Evolutionary conservation across 2,329 filamentous ascomycete species (phyloP).

Genomic region (Colletotrichum truncatum): DNA sequence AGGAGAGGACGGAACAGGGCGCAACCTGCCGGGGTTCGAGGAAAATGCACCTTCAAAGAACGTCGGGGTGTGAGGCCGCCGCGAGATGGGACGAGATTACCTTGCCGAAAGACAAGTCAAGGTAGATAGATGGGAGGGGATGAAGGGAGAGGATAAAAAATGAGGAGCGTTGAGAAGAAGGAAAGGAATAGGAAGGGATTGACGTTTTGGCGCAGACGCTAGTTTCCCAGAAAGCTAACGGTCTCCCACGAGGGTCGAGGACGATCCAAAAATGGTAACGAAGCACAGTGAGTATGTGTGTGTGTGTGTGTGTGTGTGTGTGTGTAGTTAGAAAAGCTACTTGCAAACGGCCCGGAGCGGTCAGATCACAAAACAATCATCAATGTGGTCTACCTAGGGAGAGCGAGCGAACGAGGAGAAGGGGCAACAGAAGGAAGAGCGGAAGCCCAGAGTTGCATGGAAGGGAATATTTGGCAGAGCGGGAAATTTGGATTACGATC

Average conservation of each 20-base stretch:
- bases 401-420: slow-evolving; percentile 4
- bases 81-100: slow-evolving; percentile 11
- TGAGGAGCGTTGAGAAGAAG: slow-evolving; percentile 2
- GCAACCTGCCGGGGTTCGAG: slow-evolving; percentile 14
- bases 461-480: background rate
- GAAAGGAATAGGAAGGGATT: slow-evolving; percentile 16
- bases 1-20: slow-evolving; percentile 23
- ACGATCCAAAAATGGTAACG: slow-evolving; percentile 4
- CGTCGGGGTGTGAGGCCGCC: slow-evolving; percentile 1
- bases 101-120: slow-evolving; percentile 2
- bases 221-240: slow-evolving; percentile 14
- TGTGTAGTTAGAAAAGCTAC: too few relatives aligned
- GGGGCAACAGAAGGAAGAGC: background rate
- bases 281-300: background rate
- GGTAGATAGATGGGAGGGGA: background rate
- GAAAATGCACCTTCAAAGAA: slow-evolving; percentile 3
- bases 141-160: background rate
- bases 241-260: slow-evolving; percentile 15
- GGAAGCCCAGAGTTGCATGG: background rate
- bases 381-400: background rate
- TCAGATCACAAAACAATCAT: background rate
- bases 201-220: slow-evolving; percentile 14
- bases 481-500: slow-evolving; percentile 30
- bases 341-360: background rate
- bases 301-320: too few relatives aligned